Base-by-base conservation (phyloP, 257 asterid species). In the Lycium barbarum region DNA sequence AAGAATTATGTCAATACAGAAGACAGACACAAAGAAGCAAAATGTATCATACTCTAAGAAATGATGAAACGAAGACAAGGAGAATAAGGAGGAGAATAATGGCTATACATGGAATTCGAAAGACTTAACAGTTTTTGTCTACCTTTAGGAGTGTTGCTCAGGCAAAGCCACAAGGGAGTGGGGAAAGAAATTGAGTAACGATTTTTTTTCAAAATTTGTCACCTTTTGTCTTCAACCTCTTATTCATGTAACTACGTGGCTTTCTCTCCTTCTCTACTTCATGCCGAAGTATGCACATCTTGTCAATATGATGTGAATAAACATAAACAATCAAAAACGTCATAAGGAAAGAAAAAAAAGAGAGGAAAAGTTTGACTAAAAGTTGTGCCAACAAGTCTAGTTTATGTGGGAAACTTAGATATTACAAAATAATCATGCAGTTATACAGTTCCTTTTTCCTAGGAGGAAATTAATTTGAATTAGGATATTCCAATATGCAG, bases 231-330 rank as follows among this genome's bases (percentile, higher is more conserved):
- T 47, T 82, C 49, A 82, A 61, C 54, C 84, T 63, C 58, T 45
- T 43, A 63, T 61, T 81, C 33, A 67, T 49, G 62, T 45, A 70
- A 13, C 9, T 71, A 76, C 89, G 91, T 89, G 91, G 91, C 88
- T 47, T 35, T 53, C 53, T 87, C 74, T 89, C 85, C 88, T 85
- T 72, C 91, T 85, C 88, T 83, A 71, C 62, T 89, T 82, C 84
- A 82, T 81, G 22, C 18, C 3, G 0, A 22, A 74, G 43, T 13
- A 22, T 78, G 49, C 35, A 78, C 57, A 45, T 63, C 78, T 33
- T 66, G 74, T 81, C 84, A 81, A 63, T 40, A 51, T 33, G 8
- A 33, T 33, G 47, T 12, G 62, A 55, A n/a, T 15, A 11, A 1
- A 35, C 73, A 66, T 66, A 66, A 12, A 33, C 36, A 66, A 33